A percentile compares a stretch with the other conserved stretches of the same genome.
Conservation (phyloP, 2,329 filamentous ascomycete genomes). For the Epichloe sibirici region DNA sequence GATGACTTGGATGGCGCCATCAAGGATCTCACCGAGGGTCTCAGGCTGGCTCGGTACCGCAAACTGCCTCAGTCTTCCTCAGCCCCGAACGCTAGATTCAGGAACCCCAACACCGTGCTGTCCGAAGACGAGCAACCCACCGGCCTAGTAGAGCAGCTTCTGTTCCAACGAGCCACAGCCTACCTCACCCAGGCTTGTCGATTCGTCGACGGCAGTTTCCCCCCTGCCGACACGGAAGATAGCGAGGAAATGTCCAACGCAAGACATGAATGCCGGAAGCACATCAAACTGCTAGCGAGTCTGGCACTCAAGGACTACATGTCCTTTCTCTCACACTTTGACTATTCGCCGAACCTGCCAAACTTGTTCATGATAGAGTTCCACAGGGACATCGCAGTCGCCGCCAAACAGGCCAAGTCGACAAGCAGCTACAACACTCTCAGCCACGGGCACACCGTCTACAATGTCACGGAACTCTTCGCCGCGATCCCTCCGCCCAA, state of each 20-base stretch:
- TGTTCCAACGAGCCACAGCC: constrained; percentile 63
- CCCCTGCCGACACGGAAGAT: constrained; percentile 1
- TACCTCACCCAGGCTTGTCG: constrained; percentile 62
- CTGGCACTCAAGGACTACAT: constrained; percentile 64
- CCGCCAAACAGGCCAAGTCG: constrained; percentile 9
- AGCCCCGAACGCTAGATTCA: neutral
- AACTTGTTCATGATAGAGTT: constrained; percentile 28
- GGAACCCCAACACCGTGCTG: constrained; percentile 17
- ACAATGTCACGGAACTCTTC: constrained; percentile 53
- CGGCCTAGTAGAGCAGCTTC: constrained; percentile 60
- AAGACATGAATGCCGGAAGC: constrained; percentile 36
- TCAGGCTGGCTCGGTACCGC: constrained; percentile 38
- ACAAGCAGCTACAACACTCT: constrained; percentile 6
- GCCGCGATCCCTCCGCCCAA: constrained; percentile 51
- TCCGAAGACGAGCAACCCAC: constrained; percentile 48
- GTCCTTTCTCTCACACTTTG: constrained; percentile 58
- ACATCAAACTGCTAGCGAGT: constrained; percentile 63
- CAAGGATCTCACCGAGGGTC: constrained; percentile 56
- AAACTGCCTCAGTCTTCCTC: neutral
- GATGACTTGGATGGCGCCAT: constrained; percentile 59
- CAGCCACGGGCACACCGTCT: constrained; percentile 25
- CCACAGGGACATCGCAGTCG: constrained; percentile 39
- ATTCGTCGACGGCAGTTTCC: constrained; percentile 46
- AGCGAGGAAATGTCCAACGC: neutral
- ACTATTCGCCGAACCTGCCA: constrained; percentile 64